A percentile compares a stretch with the other conserved stretches of the same genome.
Conservation (phyloP, 176 grass and related monocot species). For the Triticum urartu region DNA sequence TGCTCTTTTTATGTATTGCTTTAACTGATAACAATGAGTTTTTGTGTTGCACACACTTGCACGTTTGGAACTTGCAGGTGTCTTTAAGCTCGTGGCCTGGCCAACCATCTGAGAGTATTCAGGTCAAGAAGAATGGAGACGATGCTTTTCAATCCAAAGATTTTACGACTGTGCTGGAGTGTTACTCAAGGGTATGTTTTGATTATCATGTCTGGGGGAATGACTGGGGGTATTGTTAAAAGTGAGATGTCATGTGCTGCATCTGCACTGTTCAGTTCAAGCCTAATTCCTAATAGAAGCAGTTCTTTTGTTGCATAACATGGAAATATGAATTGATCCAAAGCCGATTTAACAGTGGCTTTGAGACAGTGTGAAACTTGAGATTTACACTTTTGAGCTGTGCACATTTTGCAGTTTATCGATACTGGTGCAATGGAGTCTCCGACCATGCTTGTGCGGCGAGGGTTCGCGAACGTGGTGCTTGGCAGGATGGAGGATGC, state of each 20-base stretch:
- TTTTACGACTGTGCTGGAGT: constrained; percentile 56
- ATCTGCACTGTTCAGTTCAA: not conserved
- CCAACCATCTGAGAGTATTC: constrained; percentile 63
- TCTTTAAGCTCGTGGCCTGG: constrained; percentile 84
- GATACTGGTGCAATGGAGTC: constrained; percentile 55
- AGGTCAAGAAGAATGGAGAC: constrained; percentile 66
- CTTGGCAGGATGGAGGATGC: constrained; percentile 57
- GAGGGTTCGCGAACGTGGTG: constrained; percentile 59
- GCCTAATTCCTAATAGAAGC: not conserved
- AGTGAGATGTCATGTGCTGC: not conserved
- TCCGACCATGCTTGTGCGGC: constrained; percentile 63
- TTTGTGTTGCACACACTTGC: not conserved
- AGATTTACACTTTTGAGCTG: not conserved
- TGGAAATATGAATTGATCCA: not conserved
- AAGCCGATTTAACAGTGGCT: too few species aligned
- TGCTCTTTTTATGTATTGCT: not conserved
- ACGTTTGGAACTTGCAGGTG: constrained; percentile 44
- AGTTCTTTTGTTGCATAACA: not conserved
- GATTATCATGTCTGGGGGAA: not conserved
- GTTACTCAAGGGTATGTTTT: constrained; percentile 54
- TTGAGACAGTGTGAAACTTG: not conserved
- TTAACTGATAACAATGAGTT: not conserved
- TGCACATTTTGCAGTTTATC: constrained; percentile 55
- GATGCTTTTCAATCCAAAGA: constrained; percentile 76
- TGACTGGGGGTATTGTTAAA: not conserved